phyloP scores from a whole-genome alignment of 2,329 filamentous ascomycete species.

The Talaromyces sp. region DNA sequence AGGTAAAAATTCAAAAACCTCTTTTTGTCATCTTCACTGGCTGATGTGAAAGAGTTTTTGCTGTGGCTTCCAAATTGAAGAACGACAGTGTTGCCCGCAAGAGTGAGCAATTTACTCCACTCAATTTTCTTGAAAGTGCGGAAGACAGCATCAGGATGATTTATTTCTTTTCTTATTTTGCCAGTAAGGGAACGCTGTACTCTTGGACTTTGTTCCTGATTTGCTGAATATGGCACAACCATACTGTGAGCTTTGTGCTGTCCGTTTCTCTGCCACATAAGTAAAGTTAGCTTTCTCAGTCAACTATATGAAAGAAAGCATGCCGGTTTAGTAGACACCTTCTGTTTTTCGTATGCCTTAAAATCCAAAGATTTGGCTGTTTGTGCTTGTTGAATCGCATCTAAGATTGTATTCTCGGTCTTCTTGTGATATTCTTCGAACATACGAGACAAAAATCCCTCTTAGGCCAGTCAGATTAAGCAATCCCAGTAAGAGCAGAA shows the following conservation, averaged over 20 bases:
- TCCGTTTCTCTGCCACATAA: neutral
- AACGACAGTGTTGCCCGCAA: neutral
- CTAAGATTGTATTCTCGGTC: neutral
- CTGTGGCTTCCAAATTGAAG: neutral
- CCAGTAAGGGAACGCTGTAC: neutral
- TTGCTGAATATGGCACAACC: neutral
- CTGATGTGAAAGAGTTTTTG: neutral
- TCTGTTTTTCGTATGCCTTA: neutral
- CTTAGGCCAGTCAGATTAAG: neutral
- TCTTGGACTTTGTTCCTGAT: neutral
- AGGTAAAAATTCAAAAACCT: neutral
- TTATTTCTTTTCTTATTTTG: neutral
- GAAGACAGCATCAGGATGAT: neutral
- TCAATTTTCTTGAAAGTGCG: neutral
- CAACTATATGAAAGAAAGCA: neutral
- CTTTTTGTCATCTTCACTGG: neutral
- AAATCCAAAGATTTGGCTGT: neutral
- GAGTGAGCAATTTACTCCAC: neutral
- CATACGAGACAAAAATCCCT: neutral
- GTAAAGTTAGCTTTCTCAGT: neutral
- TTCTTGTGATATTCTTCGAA: neutral
- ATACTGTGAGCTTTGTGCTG: neutral
- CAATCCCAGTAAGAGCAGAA: neutral
- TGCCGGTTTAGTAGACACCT: neutral
- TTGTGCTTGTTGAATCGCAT: neutral